phyloP scores from a whole-genome alignment of 495 filamentous ascomycete species.

The Penicillium bialowiezense region DNA sequence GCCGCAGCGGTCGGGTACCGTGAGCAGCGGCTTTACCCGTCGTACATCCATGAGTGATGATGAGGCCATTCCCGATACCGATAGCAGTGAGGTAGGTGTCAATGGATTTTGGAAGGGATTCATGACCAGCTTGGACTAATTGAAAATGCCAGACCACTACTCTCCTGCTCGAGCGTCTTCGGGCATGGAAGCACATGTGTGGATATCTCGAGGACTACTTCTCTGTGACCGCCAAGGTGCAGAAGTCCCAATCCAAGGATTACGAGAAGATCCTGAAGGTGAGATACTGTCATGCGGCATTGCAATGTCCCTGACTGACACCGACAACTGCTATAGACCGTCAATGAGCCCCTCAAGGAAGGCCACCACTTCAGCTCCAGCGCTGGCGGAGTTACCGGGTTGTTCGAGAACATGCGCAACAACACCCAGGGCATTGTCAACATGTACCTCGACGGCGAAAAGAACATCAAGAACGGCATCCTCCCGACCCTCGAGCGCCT shows the following conservation, averaged over 20 bases:
- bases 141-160: conserved; percentile 57
- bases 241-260: conserved; percentile 85
- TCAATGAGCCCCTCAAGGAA: conserved; percentile 80
- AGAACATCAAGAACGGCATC: conserved; percentile 76
- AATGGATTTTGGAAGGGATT: neutral
- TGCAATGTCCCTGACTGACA: neutral
- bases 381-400: conserved; percentile 75
- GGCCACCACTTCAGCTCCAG: conserved; percentile 88
- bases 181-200: conserved; percentile 93
- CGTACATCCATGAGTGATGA: conserved; percentile 47
- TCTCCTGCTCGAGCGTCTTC: conserved; percentile 78
- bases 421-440: conserved; percentile 91
- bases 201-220: conserved; percentile 90
- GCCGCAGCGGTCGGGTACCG: conserved; percentile 56
- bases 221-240: conserved; percentile 72
- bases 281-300: conserved; percentile 4
- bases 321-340: conserved; percentile 51
- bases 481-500: conserved; percentile 85
- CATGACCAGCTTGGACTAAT: conserved; percentile 8
- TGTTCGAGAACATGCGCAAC: conserved; percentile 89
- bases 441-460: conserved; percentile 83
- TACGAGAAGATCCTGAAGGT: conserved; percentile 94
- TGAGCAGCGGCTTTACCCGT: conserved; percentile 43
- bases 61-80: conserved; percentile 71
- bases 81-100: conserved; percentile 68